Base-by-base conservation (phyloP, 345 rosid genomes). In the Adansonia digitata region DNA sequence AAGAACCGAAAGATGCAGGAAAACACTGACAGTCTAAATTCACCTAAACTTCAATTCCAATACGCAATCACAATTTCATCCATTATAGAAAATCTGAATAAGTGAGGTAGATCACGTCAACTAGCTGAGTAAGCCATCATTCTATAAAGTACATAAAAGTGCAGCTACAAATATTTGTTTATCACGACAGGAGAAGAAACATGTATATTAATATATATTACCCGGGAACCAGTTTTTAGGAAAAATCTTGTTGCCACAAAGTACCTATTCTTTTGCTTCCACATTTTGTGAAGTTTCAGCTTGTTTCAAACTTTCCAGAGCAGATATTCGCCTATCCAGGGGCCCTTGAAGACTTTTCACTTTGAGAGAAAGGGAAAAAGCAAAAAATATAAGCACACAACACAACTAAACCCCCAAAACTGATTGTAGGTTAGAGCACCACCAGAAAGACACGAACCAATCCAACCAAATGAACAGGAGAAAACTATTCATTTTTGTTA, bases 221-320 rank as follows among this genome's bases (percentile, higher is more conserved):
- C 24, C 48, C 8, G 35, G 45, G 53, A 62, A 46, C 52, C 59
- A 46, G 11, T 26, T 42, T 52, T 71, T 53, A 39, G 64, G 74
- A 52, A 35, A 53, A 24, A 52, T 2, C 15, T 39, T 18, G 59
- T 70, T 5, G 49, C 64, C 56, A 46, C 77, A 49, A 49, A 20
- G 6, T 64, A 62, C 46, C 87, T 92, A 92, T 74, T 94, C 96
- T 22, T 86, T 74, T 27, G 84, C 85, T 60, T 89, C 90, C 26
- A 72, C 84, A 6, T 86, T 86, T 51, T 83, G 89, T 13, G 94
- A 77, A 72, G 80, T 85, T 80, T 94, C 97, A 72, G 80, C 79
- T 83, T 81, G 92, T 81, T 89, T 94, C 87, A 89, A 72, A 77
- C 83, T 91, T 84, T 94, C 98, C 84, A 94, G 82, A 24, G 80